Evolutionary conservation across 805 yeast genomes (phyloP).

Genomic region (Candida qinlingensis): DNA sequence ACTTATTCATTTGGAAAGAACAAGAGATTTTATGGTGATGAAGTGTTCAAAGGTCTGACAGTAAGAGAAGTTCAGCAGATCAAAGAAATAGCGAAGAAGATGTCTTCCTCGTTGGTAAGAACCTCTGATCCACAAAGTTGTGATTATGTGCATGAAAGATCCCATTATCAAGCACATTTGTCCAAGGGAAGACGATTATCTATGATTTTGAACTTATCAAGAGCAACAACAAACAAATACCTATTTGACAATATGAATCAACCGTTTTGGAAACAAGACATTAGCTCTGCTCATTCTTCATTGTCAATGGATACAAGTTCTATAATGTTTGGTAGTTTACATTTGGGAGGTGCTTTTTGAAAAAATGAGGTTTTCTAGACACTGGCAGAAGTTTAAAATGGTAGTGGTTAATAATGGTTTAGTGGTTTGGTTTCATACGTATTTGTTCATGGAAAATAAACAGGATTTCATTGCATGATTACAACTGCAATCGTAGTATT

Average conservation of each 20-base stretch:
- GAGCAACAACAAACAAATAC: conserved; percentile 15
- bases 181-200: conserved; percentile 18
- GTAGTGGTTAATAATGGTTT: too few species aligned
- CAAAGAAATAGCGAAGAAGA: conserved; percentile 21
- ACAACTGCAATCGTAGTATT: too few species aligned
- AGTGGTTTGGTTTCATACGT: too few species aligned
- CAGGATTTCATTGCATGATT: too few species aligned
- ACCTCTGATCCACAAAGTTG: not conserved
- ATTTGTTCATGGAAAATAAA: too few species aligned
- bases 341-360: conserved; percentile 11
- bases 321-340: conserved; percentile 22
- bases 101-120: conserved; percentile 21
- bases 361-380: not conserved
- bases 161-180: not conserved
- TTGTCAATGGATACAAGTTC: conserved; percentile 22
- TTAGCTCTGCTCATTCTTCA: conserved; percentile 24
- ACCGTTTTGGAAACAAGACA: conserved; percentile 23
- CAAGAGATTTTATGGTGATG: conserved; percentile 26
- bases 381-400: too few species aligned
- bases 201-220: conserved; percentile 16
- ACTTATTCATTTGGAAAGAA: not conserved
- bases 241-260: conserved; percentile 9
- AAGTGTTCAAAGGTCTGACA: conserved; percentile 16
- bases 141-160: conserved; percentile 5
- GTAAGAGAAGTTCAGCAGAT: conserved; percentile 22